Percentiles rank a stretch among this genome's conserved stretches.
phyloP scores from a whole-genome alignment of 208 protist genomes.

The Leishmania aethiopica region DNA sequence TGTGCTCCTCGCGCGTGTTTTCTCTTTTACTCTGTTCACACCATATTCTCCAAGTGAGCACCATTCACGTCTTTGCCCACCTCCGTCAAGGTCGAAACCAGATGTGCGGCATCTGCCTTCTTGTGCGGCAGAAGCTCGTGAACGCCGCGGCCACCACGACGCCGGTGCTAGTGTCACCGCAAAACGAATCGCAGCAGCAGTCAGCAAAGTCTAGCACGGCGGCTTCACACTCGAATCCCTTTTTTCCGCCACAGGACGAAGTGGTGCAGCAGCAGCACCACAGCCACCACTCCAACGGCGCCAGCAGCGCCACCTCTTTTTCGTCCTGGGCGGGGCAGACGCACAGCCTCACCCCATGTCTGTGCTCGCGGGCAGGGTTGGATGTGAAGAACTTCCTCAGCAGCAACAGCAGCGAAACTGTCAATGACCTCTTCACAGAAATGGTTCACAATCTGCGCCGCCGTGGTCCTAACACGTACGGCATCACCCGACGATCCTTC shows the following conservation, averaged over 20 bases:
- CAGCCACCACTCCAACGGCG: background rate
- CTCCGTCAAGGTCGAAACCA: background rate
- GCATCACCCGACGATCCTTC: constrained; percentile 42
- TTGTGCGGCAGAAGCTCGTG: constrained; percentile 29
- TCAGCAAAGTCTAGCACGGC: background rate
- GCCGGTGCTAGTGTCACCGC: background rate
- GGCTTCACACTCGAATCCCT: background rate
- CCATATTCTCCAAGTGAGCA: background rate
- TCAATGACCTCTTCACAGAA: constrained; percentile 30
- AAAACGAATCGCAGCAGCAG: background rate
- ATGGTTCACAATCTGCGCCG: constrained; percentile 50
- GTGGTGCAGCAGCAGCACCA: background rate
- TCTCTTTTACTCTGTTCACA: background rate
- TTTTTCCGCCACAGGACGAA: background rate
- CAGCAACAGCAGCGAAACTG: constrained; percentile 4
- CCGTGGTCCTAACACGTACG: constrained; percentile 54
- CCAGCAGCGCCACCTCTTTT: background rate
- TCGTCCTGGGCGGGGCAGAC: background rate
- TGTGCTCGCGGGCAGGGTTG: constrained; percentile 16
- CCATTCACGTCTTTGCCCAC: background rate
- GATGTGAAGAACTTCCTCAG: constrained; percentile 24
- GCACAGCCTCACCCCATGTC: constrained; percentile 19
- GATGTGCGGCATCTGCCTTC: constrained; percentile 37
- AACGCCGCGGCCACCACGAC: background rate
- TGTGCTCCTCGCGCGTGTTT: background rate